phyloP scores from a whole-genome alignment of 2,329 filamentous ascomycete species.

The Botrytis deweyae region DNA sequence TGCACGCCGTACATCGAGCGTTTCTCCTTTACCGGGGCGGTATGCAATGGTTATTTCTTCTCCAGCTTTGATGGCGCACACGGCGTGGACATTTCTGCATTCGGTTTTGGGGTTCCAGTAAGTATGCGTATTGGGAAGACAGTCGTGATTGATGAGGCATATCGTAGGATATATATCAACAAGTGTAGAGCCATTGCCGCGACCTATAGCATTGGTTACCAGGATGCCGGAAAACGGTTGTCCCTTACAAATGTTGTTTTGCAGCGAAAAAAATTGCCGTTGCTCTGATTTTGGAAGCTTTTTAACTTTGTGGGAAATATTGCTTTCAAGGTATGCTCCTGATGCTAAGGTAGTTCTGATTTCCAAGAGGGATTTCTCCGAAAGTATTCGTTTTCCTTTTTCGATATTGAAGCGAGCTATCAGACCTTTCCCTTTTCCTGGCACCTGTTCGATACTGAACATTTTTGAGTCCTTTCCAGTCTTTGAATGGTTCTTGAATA shows the following conservation, averaged over 20 bases:
- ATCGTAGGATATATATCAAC: conserved; percentile 28
- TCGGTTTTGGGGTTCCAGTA: conserved; percentile 25
- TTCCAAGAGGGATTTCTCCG: conserved; percentile 43
- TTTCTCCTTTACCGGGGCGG: conserved; percentile 13
- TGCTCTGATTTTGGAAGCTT: conserved; percentile 21
- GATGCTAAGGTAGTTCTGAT: not conserved
- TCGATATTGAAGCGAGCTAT: conserved; percentile 41
- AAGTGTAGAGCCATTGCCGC: conserved; percentile 19
- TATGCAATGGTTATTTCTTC: conserved; percentile 33
- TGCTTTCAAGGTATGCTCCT: conserved; percentile 17
- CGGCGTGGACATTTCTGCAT: conserved; percentile 30
- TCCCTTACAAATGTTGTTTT: conserved; percentile 30
- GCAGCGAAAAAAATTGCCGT: conserved; percentile 27
- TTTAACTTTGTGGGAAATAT: conserved; percentile 23
- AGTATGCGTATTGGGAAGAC: conserved; percentile 28
- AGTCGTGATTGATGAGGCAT: conserved; percentile 31
- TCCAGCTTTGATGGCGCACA: conserved; percentile 26
- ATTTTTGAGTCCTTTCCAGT: conserved; percentile 7
- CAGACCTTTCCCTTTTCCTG: conserved; percentile 43
- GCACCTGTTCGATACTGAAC: conserved; percentile 26
- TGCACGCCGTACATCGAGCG: conserved; percentile 6
- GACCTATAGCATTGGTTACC: conserved; percentile 27
- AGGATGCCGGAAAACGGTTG: conserved; percentile 25
- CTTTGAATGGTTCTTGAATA: conserved; percentile 17
- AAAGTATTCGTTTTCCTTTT: conserved; percentile 43